phyloP scores from a whole-genome alignment of 306 rosid genomes.

The Astragalus glycyphyllos region DNA sequence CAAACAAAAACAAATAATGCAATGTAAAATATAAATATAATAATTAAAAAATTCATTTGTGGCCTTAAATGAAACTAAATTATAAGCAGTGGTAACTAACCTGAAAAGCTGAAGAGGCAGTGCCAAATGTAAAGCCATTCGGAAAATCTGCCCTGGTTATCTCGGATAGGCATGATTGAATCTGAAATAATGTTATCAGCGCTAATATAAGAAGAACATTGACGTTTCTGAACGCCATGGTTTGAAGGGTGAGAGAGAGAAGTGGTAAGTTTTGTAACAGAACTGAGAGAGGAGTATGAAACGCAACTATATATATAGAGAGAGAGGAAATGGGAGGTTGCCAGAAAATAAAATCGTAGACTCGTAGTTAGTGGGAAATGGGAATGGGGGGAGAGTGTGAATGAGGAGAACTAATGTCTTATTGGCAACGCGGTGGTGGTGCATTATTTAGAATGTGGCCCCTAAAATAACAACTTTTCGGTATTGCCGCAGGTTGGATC shows the following conservation, averaged over 20 bases:
- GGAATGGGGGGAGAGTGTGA: background rate
- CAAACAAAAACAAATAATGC: too few species aligned
- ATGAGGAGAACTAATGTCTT: too few species aligned
- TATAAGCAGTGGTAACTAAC: slow-evolving; percentile 38
- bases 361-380: too few species aligned
- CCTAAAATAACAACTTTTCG: too few species aligned
- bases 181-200: slow-evolving; percentile 40
- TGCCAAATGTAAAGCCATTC: slow-evolving; percentile 76
- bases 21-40: too few species aligned
- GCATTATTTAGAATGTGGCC: too few species aligned
- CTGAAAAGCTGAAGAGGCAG: slow-evolving; percentile 98
- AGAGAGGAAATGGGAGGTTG: background rate
- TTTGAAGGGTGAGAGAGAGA: background rate
- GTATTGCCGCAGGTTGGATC: too few species aligned
- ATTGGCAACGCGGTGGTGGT: too few species aligned
- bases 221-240: slow-evolving; percentile 51
- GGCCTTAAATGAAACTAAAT: too few species aligned
- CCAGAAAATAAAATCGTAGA: background rate
- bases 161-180: slow-evolving; percentile 55
- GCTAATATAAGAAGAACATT: slow-evolving; percentile 29
- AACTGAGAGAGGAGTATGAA: background rate
- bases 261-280: background rate
- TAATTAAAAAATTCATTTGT: too few species aligned
- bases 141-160: slow-evolving; percentile 70
- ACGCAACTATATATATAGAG: background rate